Evolutionary conservation across 345 rosid species (phyloP).

Genomic region (Citrus trifoliata): DNA sequence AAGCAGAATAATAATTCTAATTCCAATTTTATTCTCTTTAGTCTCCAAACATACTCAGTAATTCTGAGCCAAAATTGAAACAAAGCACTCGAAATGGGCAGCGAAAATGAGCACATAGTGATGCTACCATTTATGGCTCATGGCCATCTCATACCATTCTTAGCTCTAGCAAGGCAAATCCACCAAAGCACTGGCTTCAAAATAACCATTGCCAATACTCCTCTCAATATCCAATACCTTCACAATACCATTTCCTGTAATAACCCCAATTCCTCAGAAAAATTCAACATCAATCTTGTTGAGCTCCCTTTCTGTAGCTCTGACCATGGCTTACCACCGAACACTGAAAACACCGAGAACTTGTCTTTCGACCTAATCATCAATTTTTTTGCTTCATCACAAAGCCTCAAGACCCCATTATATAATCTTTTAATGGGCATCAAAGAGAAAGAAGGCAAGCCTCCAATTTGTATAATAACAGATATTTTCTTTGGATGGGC

Average conservation of each 20-base stretch:
- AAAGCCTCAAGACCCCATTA: conserved; percentile 27
- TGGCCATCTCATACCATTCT: conserved; percentile 58
- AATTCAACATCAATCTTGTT: conserved; percentile 19
- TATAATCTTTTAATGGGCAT: conserved; percentile 21
- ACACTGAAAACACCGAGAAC: conserved; percentile 41
- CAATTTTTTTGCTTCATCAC: conserved; percentile 13
- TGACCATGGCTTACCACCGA: conserved; percentile 44
- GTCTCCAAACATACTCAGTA: too few relatives aligned
- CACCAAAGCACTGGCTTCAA: conserved; percentile 26
- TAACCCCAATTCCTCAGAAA: background rate
- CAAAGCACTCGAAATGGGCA: background rate
- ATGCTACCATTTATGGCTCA: conserved; percentile 52
- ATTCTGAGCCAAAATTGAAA: background rate
- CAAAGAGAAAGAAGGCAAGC: conserved; percentile 20
- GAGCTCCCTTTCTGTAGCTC: conserved; percentile 37
- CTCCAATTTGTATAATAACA: conserved; percentile 41
- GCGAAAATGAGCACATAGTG: conserved; percentile 25
- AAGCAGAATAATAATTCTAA: too few relatives aligned
- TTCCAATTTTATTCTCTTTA: too few relatives aligned
- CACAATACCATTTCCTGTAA: conserved; percentile 1
- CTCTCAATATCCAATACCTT: conserved; percentile 38
- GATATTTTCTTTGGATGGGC: conserved; percentile 48
- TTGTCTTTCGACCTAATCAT: conserved; percentile 26
- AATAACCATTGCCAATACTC: conserved; percentile 43
- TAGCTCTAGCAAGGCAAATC: conserved; percentile 37